Evolutionary conservation across 2,329 filamentous ascomycete genomes (phyloP), one percentile per base, ranked within the genome.

Genomic region (Diaporthe ampelina): DNA sequence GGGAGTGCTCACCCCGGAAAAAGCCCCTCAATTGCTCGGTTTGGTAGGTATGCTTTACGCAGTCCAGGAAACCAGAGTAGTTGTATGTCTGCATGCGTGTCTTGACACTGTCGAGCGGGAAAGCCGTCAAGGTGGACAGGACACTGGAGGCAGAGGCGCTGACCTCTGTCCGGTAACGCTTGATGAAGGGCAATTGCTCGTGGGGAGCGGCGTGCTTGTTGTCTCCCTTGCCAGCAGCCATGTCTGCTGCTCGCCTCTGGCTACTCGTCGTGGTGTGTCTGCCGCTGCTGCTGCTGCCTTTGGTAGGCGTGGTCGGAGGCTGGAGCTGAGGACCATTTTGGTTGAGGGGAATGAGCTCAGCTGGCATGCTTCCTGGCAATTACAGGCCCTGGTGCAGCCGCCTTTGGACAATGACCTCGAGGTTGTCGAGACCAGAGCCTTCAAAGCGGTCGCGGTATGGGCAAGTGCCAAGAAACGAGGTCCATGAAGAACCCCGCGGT

Each of bases 41-140:
- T 75, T 87, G 88, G 84, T 97, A 97, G 13, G 94, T 96, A 78
- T 94, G 89, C 76, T 88, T 88, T 69, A 95, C 90, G 81, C 94
- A 95, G 82, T 94, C 92, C 80, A 89, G 83, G 83, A 94, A 94
- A 78, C 90, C 94, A 77, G 89, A 88, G 84, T 94, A 95, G 77
- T 93, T 91, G 84, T 97, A 96, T 77, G 93, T 94, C 86, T 97
- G 94, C 91, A 97, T 94, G 80, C 94, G 93, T 73, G 94, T 95
- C 87, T 97, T 97, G 82, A 96, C 93, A 79, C 94, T 96, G 83
- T 97, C 94, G 78, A 97, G 90, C 29, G 94, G 94, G 81, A 96
- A 97, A n/a, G 94, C 93, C 77, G 90, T 88, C 80, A 95, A 89
- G 56, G 94, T 97, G 50, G 93, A 95, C 73, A 96, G 87, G 77